A percentile compares a stretch with the other conserved stretches of the same genome.
These are phyloP conservation scores for Umbelopsis vinacea DNA, from an alignment of 192 early-diverging fungal species.

Conservation along the genomic window DNA sequence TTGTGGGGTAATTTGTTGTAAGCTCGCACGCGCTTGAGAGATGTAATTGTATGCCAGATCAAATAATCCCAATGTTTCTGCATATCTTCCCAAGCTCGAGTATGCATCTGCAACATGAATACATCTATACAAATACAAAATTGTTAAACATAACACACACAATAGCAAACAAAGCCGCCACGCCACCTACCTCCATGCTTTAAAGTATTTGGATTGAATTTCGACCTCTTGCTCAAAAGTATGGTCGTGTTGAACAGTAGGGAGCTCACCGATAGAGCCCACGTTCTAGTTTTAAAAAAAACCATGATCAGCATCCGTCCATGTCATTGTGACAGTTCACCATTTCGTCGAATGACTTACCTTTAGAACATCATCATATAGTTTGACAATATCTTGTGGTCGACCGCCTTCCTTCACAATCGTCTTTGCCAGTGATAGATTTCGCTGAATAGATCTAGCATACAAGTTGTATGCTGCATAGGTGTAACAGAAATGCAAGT, in stretches of 20 bases:
- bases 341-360: constrained; percentile 29
- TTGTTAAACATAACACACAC: neutral
- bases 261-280: constrained; percentile 60
- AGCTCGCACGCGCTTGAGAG: constrained; percentile 51
- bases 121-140: constrained; percentile 35
- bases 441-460: constrained; percentile 59
- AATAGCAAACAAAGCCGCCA: neutral
- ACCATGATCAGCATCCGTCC: neutral
- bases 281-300: constrained; percentile 57
- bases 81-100: constrained; percentile 42
- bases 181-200: constrained; percentile 55
- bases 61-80: constrained; percentile 64
- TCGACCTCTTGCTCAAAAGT: constrained; percentile 52
- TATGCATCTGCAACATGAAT: constrained; percentile 59
- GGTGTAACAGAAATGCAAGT: constrained; percentile 57
- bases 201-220: constrained; percentile 52
- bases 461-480: constrained; percentile 65
- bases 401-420: constrained; percentile 49
- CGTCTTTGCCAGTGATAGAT: constrained; percentile 50
- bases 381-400: constrained; percentile 65
- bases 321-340: neutral
- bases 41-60: constrained; percentile 58
- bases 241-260: constrained; percentile 48
- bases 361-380: constrained; percentile 67
- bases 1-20: constrained; percentile 39